Evolutionary conservation across 495 filamentous ascomycete species (phyloP), one percentile per base, ranked within the genome.

Genomic region (Podospora conica): DNA sequence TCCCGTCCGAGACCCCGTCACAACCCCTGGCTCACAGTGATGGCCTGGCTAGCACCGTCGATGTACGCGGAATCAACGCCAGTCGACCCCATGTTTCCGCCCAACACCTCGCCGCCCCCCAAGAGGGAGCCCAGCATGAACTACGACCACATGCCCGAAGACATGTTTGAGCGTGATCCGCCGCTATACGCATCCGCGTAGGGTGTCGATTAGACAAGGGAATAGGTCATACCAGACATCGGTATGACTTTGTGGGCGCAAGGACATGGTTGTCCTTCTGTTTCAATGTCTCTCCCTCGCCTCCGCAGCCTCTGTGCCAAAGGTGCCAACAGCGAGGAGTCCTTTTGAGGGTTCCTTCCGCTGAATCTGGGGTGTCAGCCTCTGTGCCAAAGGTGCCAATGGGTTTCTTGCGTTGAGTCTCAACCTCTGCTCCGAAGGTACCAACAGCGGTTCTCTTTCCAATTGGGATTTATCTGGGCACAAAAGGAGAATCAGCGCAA

Each of bases 91-190:
- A 40, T 53, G 3, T 75, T 72, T 27, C 55, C 66, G 7, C 27
- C 21, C 53, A 33, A 66, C 53, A 56, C 29, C n/a, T 68, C 70
- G 12, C 69, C 68, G 9, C 25, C 11, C 15, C 12, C 71, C 20
- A 77, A 73, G 63, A 53, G 60, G 11, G 70, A 73, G 48, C 63
- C 73, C 11, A 66, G 59, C 10, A 68, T 72, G 40, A 74, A 72
- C 63, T 73, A 72, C 48, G 70, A 75, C 61, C 68, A 72, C 40
- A 72, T 75, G 72, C 68, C 75, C 18, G 73, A 77, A 56, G 61
- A 57, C 23, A 67, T 77, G 70, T 73, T 75, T 63, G 69, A 58
- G 24, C 56, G 68, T 0, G 61, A 23, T 18, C 48, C 22, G 22
- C n/a, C 23, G 58, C 18, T 11, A 27, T 40, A 48, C n/a, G 40